phyloP scores from a whole-genome alignment of 2,329 filamentous ascomycete species.

The Metarhizium humberi region DNA sequence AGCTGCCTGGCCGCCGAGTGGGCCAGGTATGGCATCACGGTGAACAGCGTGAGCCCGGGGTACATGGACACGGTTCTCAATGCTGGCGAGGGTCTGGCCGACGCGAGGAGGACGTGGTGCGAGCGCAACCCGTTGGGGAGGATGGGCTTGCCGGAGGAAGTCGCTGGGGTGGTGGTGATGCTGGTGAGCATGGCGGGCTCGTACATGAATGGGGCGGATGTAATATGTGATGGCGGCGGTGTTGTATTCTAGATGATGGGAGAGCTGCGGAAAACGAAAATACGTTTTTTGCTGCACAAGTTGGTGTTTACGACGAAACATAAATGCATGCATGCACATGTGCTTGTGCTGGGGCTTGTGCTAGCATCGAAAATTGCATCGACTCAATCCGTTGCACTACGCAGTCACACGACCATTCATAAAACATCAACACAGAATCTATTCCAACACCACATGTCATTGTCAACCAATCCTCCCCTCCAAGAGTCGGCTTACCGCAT shows the following conservation, averaged over 20 bases:
- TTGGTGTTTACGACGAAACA: no score
- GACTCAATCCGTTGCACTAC: no score
- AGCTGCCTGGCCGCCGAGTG: conserved; percentile 63
- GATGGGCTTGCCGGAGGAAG: conserved; percentile 55
- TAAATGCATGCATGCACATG: no score
- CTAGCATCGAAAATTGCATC: no score
- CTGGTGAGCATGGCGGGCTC: conserved; percentile 41
- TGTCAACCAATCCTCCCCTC: no score
- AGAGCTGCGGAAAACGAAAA: no score
- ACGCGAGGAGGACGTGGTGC: conserved; percentile 46
- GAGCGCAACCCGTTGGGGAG: conserved; percentile 52
- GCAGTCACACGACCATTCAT: no score
- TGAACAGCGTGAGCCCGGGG: conserved; percentile 62
- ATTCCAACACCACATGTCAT: no score
- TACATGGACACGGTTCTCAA: conserved; percentile 75
- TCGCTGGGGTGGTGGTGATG: conserved; percentile 53
- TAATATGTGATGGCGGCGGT: conserved; percentile 52
- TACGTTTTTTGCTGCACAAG: no score
- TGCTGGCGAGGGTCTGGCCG: conserved; percentile 48
- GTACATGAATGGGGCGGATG: conserved; percentile 21
- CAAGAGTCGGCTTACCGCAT: no score
- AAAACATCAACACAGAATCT: no score
- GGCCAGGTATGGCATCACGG: conserved; percentile 54
- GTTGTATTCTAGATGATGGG: conserved; percentile 9
- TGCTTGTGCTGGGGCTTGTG: no score